A percentile compares a stretch with the other conserved stretches of the same genome.
Conservation (phyloP, 305 asterid genomes). For the Fraxinus platypoda region DNA sequence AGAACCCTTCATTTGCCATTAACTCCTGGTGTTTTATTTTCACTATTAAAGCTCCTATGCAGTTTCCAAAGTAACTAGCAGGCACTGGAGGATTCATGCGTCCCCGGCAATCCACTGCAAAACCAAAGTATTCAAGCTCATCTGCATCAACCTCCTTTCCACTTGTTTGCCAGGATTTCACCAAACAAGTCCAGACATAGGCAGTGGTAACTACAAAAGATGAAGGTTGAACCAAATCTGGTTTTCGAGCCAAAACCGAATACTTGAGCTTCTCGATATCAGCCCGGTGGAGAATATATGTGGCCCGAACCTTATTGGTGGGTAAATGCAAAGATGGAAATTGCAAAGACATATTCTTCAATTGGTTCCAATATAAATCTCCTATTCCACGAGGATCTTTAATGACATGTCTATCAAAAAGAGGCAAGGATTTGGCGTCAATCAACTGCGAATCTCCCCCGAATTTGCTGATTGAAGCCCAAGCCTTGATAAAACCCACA, state of each 20-base stretch:
- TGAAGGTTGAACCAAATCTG: slow-evolving; percentile 28
- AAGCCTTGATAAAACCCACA: slow-evolving; percentile 28
- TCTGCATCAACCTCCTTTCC: slow-evolving; percentile 24
- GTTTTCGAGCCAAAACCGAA: slow-evolving; percentile 19
- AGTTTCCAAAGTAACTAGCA: slow-evolving; percentile 39
- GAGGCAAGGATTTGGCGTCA: slow-evolving; percentile 18
- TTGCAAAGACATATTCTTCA: not conserved
- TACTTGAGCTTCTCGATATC: slow-evolving; percentile 31
- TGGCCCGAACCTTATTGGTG: slow-evolving; percentile 35
- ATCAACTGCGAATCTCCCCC: slow-evolving; percentile 8
- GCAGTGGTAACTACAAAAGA: slow-evolving; percentile 35
- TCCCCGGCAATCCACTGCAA: slow-evolving; percentile 34
- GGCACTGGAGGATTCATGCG: slow-evolving; percentile 43
- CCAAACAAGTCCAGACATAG: slow-evolving; percentile 41
- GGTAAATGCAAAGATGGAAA: slow-evolving; percentile 22
- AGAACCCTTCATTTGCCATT: slow-evolving; percentile 28
- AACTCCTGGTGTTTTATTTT: slow-evolving; percentile 7
- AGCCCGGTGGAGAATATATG: slow-evolving; percentile 24
- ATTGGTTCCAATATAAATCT: slow-evolving; percentile 18
- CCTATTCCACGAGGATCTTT: slow-evolving; percentile 30
- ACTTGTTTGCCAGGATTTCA: slow-evolving; percentile 30
- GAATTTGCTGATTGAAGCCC: slow-evolving; percentile 28
- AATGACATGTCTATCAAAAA: slow-evolving; percentile 30
- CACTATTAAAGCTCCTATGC: slow-evolving; percentile 22
- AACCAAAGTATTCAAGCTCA: slow-evolving; percentile 19